Base-by-base conservation (phyloP, 1,139 yeast species). In the Suhomyces ambrosiae region DNA sequence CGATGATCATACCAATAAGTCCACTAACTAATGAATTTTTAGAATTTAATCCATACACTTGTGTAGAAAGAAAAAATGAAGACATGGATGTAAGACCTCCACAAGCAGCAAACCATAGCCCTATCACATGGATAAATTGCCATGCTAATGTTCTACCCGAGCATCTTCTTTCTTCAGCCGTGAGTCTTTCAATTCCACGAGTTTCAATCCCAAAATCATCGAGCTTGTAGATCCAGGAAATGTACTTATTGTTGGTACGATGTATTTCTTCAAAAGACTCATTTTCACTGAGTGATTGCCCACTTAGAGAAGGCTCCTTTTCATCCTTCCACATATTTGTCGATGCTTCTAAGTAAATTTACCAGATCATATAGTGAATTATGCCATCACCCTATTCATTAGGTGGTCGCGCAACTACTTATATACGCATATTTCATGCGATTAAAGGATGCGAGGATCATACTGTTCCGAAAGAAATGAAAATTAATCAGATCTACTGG, bases 31-130 rank as follows among this genome's bases (percentile, higher is more conserved):
- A 44, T 3, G 68, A 43, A 42, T 65, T 58, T 33, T 49, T 53
- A 23, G 62, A 37, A 33, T 61, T 57, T 16, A 66, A 52, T 1
- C 61, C 64, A 43, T 49, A 66, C 11, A 59, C 31, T 23, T 66
- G 45, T 0, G 68, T 58, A 2, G 70, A 65, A 18, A 65, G 48
- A 39, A 65, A 65, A 40, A 62, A 67, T 15, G 70, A 61, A 3
- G 68, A 61, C 72, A 65, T 66, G 2, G 71, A 61, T 4, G 71
- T 65, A 15, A 67, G 48, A 0, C 72, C 71, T 11, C 70, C 71
- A 48, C 71, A 63, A 3, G 67, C 71, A 22, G 71, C 63, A 40
- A 61, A 53, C 71, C 71, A 67, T 12, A 67, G 54, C 2, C 62
- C 60, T 15, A 54, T 37, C 3, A 58, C 60, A 25, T 52, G 47